These are phyloP conservation scores for Micractinium conductrix DNA, from an alignment of 139 green algal genomes.

Conservation along the genomic window DNA sequence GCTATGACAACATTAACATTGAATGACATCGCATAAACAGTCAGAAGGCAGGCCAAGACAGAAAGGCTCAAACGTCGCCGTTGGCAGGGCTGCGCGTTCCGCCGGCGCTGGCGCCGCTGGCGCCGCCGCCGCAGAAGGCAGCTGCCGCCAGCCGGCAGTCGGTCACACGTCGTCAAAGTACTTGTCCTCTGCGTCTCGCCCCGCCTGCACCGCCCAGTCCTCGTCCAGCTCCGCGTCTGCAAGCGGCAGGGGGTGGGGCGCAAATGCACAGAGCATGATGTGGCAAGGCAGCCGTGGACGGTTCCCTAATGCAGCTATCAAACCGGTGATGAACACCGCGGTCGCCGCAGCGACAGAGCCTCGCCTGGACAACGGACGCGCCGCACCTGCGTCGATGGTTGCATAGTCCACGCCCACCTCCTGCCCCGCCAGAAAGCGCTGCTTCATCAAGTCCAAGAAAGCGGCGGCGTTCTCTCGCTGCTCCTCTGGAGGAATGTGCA, in stretches of 20 bases:
- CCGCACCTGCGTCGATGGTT: conserved; percentile 53
- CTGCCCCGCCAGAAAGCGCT: conserved; percentile 70
- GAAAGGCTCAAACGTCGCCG: too few relatives aligned
- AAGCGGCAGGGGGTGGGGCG: not conserved
- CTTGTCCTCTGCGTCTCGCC: conserved; percentile 71
- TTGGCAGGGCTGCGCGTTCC: too few relatives aligned
- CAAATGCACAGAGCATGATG: too few relatives aligned
- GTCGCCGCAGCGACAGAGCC: not conserved
- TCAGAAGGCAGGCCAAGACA: too few relatives aligned
- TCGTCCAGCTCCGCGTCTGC: conserved; percentile 62
- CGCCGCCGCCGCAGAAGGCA: too few relatives aligned
- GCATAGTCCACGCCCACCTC: conserved; percentile 62
- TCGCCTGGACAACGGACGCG: not conserved
- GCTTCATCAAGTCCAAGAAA: conserved; percentile 77
- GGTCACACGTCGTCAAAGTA: conserved; percentile 64
- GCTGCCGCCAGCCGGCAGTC: too few relatives aligned
- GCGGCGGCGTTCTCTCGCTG: conserved; percentile 38
- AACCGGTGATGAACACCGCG: not conserved
- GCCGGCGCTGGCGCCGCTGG: too few relatives aligned
- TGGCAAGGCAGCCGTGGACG: too few relatives aligned
- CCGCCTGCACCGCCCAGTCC: conserved; percentile 53
- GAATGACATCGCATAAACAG: too few relatives aligned
- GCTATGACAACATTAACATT: too few relatives aligned
- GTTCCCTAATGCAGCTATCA: not conserved
- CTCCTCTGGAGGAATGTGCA: conserved; percentile 11